Percentiles rank a stretch among this genome's conserved stretches.
These are phyloP conservation scores for Daldinia eschscholtzii DNA, from an alignment of 2,329 filamentous ascomycete genomes.

Conservation along the genomic window DNA sequence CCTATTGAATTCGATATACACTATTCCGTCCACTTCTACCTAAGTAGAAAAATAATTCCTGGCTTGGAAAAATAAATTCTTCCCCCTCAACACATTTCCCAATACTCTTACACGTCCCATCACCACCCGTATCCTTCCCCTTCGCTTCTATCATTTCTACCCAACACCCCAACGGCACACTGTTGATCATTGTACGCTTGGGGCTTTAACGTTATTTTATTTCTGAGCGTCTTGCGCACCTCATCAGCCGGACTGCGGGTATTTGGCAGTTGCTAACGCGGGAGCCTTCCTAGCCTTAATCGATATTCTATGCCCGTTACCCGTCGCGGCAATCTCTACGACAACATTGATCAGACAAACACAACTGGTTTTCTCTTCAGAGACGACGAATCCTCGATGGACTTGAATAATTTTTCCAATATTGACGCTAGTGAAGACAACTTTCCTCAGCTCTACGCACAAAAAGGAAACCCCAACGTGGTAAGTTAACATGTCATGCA, in stretches of 20 bases:
- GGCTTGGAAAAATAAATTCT: not conserved
- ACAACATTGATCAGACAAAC: conserved; percentile 84
- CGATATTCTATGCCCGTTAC: conserved; percentile 95
- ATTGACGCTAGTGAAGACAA: conserved; percentile 82
- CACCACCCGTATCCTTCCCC: not conserved
- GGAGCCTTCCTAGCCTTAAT: conserved; percentile 71
- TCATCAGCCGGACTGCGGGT: not conserved
- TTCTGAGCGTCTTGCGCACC: not conserved
- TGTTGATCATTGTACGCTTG: conserved; percentile 1
- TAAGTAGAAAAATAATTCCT: conserved; percentile 11
- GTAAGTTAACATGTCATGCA: conserved; percentile 56
- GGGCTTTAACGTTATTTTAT: not conserved
- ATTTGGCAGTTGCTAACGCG: conserved; percentile 31
- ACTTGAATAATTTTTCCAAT: conserved; percentile 77
- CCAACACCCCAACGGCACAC: not conserved
- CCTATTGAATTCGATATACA: conserved; percentile 11
- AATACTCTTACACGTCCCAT: conserved; percentile 6
- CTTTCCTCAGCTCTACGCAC: conserved; percentile 85
- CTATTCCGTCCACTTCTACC: conserved; percentile 4
- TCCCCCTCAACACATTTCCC: conserved; percentile 1
- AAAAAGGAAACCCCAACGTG: conserved; percentile 62
- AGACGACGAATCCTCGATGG: conserved; percentile 75
- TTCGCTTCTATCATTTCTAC: conserved; percentile 2
- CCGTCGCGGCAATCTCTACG: conserved; percentile 75
- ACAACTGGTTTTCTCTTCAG: conserved; percentile 88